Percentiles rank a stretch among this genome's conserved stretches.
phyloP scores from a whole-genome alignment of 495 filamentous ascomycete species.

The Penicillium crystallinum region DNA sequence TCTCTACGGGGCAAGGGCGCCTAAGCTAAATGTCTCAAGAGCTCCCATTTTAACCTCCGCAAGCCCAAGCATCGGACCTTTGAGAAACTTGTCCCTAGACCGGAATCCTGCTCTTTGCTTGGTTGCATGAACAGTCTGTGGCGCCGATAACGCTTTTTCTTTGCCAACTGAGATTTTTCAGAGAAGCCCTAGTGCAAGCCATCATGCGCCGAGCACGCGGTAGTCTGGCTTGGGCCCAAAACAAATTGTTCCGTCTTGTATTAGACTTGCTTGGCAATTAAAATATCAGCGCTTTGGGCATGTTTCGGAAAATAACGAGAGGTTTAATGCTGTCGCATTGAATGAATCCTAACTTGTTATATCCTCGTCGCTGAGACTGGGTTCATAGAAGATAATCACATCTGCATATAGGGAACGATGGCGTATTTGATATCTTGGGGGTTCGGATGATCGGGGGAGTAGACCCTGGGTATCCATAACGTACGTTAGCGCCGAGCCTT shows the following conservation, averaged over 20 bases:
- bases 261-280: background rate
- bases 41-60: background rate
- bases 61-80: too few species aligned
- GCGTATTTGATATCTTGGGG: too few species aligned
- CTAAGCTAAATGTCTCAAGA: background rate
- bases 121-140: background rate
- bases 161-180: too few species aligned
- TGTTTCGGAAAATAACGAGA: background rate
- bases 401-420: too few species aligned
- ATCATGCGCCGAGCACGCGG: background rate
- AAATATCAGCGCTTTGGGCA: background rate
- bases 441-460: background rate
- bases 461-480: background rate
- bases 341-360: too few species aligned
- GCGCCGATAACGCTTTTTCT: too few species aligned
- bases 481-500: background rate
- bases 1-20: background rate
- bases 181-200: too few species aligned
- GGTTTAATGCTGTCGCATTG: too few species aligned
- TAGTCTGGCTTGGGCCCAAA: background rate
- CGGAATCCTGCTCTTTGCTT: background rate
- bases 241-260: background rate
- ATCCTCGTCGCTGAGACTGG: too few species aligned
- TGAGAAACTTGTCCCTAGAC: too few species aligned
- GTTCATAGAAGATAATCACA: too few species aligned